Base-by-base conservation (phyloP, 1,284 basidiomycete species). In the Ganoderma sinense region DNA sequence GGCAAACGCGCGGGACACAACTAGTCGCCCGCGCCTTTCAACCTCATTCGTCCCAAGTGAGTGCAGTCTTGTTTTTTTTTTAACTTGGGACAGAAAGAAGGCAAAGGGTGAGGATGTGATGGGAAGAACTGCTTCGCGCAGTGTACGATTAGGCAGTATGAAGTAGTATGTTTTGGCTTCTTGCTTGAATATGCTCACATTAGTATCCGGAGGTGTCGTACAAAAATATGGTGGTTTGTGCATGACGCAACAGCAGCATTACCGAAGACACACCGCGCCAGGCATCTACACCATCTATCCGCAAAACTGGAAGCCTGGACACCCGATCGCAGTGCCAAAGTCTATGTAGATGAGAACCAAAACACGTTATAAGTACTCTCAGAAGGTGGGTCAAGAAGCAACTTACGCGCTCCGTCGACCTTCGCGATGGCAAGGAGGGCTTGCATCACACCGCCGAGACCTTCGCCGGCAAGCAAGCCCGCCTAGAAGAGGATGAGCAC, bases 391-490 rank as follows among this genome's bases (percentile, higher is more conserved):
- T 13, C 1, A 13, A 0, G 39, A 55, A 16, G 7, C 8, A 14
- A 81, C 84, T 80, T 73, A 85, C 84, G 80, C 43, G 78, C 76
- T 56, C 87, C 87, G 69, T 87, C 86, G 41, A 88, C 86, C 68
- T 84, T 84, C 62, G 81, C 78, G 62, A 88, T 80, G 33, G 86
- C 85, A 23, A 88, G 79, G 10, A 89, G 79, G 26, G 90, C 90
- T 73, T 88, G 88, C 78, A 91, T 84, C 51, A 92, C 89, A 76
- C 91, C 91, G 23, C 88, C 91, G 55, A 92, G 84, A 78, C 91
- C 91, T 75, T 92, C 91, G 51, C 91, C 91, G 23, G 90, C 89
- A 62, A 92, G 83, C 73, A 91, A 79, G 73, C 90, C 91, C 31
- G 87, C 81, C 66, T 68, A 23, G 20, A 53, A 51, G 10, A 51